Conservation (phyloP, 2,329 filamentous ascomycete species). For the Eutypella sp. region DNA sequence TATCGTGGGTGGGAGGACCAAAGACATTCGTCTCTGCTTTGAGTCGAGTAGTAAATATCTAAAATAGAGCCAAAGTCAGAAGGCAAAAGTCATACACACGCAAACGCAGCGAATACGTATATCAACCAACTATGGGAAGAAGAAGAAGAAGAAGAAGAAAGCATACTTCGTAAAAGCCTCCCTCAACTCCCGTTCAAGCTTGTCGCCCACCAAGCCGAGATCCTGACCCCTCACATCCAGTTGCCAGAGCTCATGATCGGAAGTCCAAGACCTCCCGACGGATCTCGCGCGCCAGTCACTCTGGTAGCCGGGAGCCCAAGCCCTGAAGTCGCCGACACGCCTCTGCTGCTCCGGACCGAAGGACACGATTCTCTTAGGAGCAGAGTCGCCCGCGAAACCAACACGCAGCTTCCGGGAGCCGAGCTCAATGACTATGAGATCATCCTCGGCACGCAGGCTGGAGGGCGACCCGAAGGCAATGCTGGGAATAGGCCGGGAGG, state of each 20-base stretch:
- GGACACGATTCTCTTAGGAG: slow-evolving; percentile 64
- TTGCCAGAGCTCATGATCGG: slow-evolving; percentile 70
- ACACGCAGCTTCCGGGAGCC: slow-evolving; percentile 73
- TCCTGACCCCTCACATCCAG: slow-evolving; percentile 70
- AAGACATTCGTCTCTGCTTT: slow-evolving; percentile 66
- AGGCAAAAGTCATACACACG: too few species aligned
- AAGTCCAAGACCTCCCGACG: slow-evolving; percentile 53
- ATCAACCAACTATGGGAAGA: slow-evolving; percentile 5
- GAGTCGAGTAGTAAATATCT: slow-evolving; percentile 67
- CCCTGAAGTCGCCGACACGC: slow-evolving; percentile 75
- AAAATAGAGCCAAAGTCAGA: background rate
- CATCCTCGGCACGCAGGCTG: slow-evolving; percentile 70
- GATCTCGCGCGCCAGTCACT: slow-evolving; percentile 42
- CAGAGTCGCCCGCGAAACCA: slow-evolving; percentile 80
- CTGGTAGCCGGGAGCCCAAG: slow-evolving; percentile 55
- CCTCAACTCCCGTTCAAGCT: slow-evolving; percentile 75
- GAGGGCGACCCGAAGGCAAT: slow-evolving; percentile 56
- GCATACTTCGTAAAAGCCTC: slow-evolving; percentile 77
- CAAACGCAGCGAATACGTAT: background rate
- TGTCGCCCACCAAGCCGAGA: slow-evolving; percentile 76
- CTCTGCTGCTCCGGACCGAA: slow-evolving; percentile 74
- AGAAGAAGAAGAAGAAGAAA: slow-evolving; percentile 17
- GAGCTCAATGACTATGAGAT: slow-evolving; percentile 76
- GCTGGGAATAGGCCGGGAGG: slow-evolving; percentile 43
- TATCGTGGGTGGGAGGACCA: slow-evolving; percentile 72